phyloP scores from a whole-genome alignment of 2,329 filamentous ascomycete genomes.

The Claviceps arundinis region DNA sequence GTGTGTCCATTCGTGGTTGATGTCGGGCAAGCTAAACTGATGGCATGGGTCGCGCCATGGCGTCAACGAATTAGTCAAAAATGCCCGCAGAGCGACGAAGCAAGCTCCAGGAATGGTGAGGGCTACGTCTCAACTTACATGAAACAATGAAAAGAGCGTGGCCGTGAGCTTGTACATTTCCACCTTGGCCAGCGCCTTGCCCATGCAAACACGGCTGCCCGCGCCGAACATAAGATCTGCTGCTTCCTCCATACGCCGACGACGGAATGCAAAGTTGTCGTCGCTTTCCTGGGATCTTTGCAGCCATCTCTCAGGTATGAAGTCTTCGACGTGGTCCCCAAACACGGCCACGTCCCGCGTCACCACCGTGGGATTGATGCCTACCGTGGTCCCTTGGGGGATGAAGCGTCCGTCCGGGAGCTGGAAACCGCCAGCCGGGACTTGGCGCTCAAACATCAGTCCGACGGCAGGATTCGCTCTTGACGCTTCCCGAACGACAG shows the following conservation, averaged over 20 bases:
- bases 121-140: conserved; percentile 10
- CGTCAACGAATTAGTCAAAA: too few relatives aligned
- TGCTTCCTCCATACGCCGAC: conserved; percentile 23
- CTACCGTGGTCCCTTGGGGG: conserved; percentile 24
- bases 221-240: conserved; percentile 25
- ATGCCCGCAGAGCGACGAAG: too few relatives aligned
- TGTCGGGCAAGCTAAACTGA: conserved; percentile 7
- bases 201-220: conserved; percentile 26
- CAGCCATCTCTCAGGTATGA: conserved; percentile 36
- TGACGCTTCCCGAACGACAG: conserved; percentile 36
- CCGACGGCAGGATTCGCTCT: conserved; percentile 35
- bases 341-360: conserved; percentile 27
- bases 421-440: conserved; percentile 26
- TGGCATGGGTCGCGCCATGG: background rate
- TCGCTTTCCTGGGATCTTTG: conserved; percentile 8
- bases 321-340: conserved; percentile 30
- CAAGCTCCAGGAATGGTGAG: too few relatives aligned
- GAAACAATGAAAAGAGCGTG: conserved; percentile 30
- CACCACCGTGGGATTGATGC: conserved; percentile 27
- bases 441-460: conserved; percentile 35
- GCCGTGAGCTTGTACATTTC: conserved; percentile 25
- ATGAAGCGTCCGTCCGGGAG: conserved; percentile 22
- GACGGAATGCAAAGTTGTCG: conserved; percentile 19
- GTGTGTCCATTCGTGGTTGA: conserved; percentile 15
- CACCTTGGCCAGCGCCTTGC: conserved; percentile 20